Base-by-base conservation (phyloP, 192 early-diverging fungal genomes). In the Physocladia obscura region DNA sequence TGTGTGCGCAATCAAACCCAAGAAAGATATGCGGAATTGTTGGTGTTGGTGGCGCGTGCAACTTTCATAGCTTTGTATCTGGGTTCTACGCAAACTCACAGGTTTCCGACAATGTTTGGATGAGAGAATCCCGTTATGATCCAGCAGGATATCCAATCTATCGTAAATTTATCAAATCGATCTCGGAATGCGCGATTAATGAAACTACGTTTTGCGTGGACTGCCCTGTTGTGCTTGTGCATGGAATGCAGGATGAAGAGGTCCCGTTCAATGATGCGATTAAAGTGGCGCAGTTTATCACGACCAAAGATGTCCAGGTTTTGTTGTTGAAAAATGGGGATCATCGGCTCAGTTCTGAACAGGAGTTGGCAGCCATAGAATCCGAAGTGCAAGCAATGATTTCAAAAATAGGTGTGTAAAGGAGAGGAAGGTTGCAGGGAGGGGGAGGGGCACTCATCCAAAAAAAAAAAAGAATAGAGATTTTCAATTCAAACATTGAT, bases 221-320 rank as follows among this genome's bases (percentile, higher is more conserved):
- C 3, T 19, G 60, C n/a, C 35, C 35, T 2, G 19, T 62, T 39
- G 39, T 47, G 3, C 39, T 62, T 8, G 38, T 62, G 35, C 60
- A 62, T 24, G 60, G 60, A 3, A 62, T 47, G 39, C 15, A 22
- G 39, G 60, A 62, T 26, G 40, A 39, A 15, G 60, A 44, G n/a
- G 39, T 62, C 11, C 60, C 21, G n/a, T 44, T 11, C 3, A 5
- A 47, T 22, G 39, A 21, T 8, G 60, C 60, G 21, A 22, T 62
- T 22, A 11, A 5, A 17, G 26, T 26, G 15, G 35, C 60, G 0
- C 32, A 59, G 37, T n/a, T n/a, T 17, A 22, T 59, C 13, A 35
- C 1, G 8, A 34, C 15, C 37, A 15, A 39, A 17, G 13, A 32
- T 39, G 60, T 62, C 24, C 8, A 47, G 21, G 60, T 62, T 21